Evolutionary conservation across 164 flowering plant genomes (phyloP).

Genomic region (Aristolochia fimbriata): DNA sequence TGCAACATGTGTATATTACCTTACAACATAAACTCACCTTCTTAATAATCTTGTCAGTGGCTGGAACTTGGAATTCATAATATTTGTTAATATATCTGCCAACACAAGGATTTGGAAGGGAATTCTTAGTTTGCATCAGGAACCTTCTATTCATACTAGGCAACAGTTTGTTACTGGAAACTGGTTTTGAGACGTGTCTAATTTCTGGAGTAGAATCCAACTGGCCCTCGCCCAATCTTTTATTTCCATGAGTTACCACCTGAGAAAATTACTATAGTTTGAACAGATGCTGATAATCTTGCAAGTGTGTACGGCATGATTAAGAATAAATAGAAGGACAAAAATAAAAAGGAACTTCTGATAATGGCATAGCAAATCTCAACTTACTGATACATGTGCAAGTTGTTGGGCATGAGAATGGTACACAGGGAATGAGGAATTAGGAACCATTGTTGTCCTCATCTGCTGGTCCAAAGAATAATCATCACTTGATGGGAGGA

Average conservation of each 20-base stretch:
- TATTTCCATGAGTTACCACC: too few species aligned
- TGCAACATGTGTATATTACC: not conserved
- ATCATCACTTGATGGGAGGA: not conserved
- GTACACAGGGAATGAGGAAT: slow-evolving; percentile 8
- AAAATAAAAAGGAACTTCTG: not conserved
- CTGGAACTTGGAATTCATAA: slow-evolving; percentile 19
- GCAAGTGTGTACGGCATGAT: not conserved
- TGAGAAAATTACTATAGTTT: too few species aligned
- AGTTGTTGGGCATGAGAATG: slow-evolving; percentile 11
- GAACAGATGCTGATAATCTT: not conserved
- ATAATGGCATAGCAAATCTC: not conserved
- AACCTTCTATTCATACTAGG: slow-evolving; percentile 10
- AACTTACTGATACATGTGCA: slow-evolving; percentile 16
- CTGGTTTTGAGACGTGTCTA: too few species aligned
- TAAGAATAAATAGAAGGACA: not conserved
- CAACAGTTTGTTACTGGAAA: slow-evolving; percentile 3
- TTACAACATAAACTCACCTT: slow-evolving; percentile 18
- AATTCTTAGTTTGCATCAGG: slow-evolving; percentile 8
- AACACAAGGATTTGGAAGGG: slow-evolving; percentile 1
- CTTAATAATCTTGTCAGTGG: slow-evolving; percentile 24
- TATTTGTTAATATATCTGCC: slow-evolving; percentile 8
- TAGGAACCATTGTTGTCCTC: slow-evolving; percentile 3
- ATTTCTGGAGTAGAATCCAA: too few species aligned
- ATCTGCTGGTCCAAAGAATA: slow-evolving; percentile 12
- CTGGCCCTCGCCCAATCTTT: too few species aligned